phyloP scores from a whole-genome alignment of 2,329 filamentous ascomycete genomes.

The Aulographum hederae region DNA sequence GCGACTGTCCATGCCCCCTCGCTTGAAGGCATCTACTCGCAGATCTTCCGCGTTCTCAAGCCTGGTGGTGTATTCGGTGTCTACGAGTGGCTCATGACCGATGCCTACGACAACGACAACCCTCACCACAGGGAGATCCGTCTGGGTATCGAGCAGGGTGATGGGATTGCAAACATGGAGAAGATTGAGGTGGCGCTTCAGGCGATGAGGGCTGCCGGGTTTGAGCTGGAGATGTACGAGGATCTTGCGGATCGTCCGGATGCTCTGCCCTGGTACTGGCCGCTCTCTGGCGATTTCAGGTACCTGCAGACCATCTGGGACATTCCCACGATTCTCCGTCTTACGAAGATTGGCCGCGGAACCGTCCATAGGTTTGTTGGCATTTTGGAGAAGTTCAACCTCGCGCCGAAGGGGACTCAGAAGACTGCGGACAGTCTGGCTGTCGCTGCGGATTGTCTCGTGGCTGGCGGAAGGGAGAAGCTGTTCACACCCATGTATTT shows the following conservation, averaged over 20 bases:
- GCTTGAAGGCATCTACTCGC: slow-evolving; percentile 78
- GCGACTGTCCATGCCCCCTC: slow-evolving; percentile 88
- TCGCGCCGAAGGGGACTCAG: slow-evolving; percentile 70
- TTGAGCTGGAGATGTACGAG: slow-evolving; percentile 66
- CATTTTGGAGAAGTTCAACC: slow-evolving; percentile 50
- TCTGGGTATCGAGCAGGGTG: slow-evolving; percentile 84
- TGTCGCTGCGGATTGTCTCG: slow-evolving; percentile 63
- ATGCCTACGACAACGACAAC: slow-evolving; percentile 81
- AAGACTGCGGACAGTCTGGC: slow-evolving; percentile 90
- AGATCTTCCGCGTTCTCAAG: slow-evolving; percentile 91
- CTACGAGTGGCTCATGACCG: slow-evolving; percentile 99
- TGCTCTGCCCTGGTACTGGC: slow-evolving; percentile 82
- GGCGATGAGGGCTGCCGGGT: slow-evolving; percentile 77
- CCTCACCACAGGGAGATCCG: slow-evolving; percentile 74
- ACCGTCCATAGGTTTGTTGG: slow-evolving; percentile 63
- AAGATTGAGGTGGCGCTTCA: slow-evolving; percentile 60
- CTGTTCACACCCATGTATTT: slow-evolving; percentile 99
- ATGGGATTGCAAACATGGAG: slow-evolving; percentile 97
- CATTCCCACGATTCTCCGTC: slow-evolving; percentile 64
- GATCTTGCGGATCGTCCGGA: slow-evolving; percentile 63
- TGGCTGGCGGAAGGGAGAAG: slow-evolving; percentile 70
- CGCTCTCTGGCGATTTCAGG: slow-evolving; percentile 65
- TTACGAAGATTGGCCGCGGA: slow-evolving; percentile 70
- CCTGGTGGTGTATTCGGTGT: slow-evolving; percentile 91
- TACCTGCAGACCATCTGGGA: slow-evolving; percentile 69